Percentiles rank a stretch among this genome's conserved stretches.
These are phyloP conservation scores for Torulaspora globosa DNA, from an alignment of 1,139 yeast genomes.

Conservation along the genomic window DNA sequence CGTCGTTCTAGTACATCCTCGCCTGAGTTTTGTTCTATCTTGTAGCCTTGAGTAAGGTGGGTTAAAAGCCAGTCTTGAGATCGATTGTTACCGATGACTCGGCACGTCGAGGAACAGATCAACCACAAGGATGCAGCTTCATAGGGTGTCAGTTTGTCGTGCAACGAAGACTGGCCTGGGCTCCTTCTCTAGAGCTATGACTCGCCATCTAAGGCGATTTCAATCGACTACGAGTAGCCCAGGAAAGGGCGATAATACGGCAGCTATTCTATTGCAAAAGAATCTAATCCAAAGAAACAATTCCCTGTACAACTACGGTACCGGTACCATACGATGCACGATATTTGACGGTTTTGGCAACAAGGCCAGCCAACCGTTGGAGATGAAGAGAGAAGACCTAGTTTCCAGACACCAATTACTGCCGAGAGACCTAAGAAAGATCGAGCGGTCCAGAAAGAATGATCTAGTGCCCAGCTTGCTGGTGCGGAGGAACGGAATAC, in stretches of 20 bases:
- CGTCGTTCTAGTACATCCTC: background rate
- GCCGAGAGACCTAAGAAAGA: constrained; percentile 46
- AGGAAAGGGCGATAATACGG: constrained; percentile 13
- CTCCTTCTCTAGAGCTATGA: background rate
- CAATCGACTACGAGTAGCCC: background rate
- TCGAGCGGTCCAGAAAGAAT: constrained; percentile 52
- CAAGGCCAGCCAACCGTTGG: constrained; percentile 53
- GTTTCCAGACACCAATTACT: constrained; percentile 36
- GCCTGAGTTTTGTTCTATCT: background rate
- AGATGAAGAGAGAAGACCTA: constrained; percentile 54
- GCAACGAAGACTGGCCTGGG: background rate
- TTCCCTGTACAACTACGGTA: constrained; percentile 32
- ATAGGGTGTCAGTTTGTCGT: background rate
- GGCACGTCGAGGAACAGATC: background rate
- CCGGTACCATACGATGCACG: constrained; percentile 47
- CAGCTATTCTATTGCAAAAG: constrained; percentile 38
- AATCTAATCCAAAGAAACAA: constrained; percentile 39
- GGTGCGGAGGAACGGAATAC: constrained; percentile 56
- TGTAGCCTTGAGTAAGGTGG: background rate
- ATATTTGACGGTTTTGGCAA: constrained; percentile 56
- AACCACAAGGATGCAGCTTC: background rate
- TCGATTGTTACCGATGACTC: background rate
- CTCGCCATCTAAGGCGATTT: background rate
- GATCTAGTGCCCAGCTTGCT: constrained; percentile 64
- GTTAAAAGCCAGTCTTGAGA: no score